A percentile compares a stretch with the other conserved stretches of the same genome.
Evolutionary conservation across 2,329 filamentous ascomycete species (phyloP).

Genomic region (Apiospora kogelbergensis): DNA sequence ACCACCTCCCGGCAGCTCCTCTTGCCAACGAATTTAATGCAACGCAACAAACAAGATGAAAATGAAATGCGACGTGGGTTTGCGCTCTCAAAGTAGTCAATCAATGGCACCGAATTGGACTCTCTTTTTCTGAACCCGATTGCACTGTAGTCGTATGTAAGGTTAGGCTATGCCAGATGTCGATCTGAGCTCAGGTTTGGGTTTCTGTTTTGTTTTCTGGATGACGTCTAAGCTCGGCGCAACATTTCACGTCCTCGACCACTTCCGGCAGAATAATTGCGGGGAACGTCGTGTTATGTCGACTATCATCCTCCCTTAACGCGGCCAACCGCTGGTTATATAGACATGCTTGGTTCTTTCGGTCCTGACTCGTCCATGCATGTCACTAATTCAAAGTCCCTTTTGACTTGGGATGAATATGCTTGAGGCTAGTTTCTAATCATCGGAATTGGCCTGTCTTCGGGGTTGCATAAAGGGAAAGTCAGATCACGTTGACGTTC

Average conservation of each 20-base stretch:
- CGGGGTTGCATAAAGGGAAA: not conserved
- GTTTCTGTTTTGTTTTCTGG: conserved; percentile 1
- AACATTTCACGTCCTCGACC: not conserved
- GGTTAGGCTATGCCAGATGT: not conserved
- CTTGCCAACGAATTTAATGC: not conserved
- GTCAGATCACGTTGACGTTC: conserved; percentile 11
- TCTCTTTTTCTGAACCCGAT: not conserved
- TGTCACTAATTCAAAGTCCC: not conserved
- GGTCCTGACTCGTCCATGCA: not conserved
- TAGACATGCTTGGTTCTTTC: not conserved
- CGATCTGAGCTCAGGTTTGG: conserved; percentile 3
- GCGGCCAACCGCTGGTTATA: no score
- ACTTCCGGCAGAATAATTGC: not conserved
- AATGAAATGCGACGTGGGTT: not conserved
- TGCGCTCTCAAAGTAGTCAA: not conserved
- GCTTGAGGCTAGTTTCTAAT: not conserved
- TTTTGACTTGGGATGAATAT: not conserved
- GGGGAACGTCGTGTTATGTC: not conserved
- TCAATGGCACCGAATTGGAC: not conserved
- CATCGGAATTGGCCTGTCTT: not conserved
- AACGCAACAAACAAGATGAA: not conserved
- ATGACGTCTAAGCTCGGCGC: conserved; percentile 1
- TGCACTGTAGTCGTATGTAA: conserved; percentile 1
- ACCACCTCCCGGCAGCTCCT: not conserved
- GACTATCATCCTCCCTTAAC: not conserved